Percentiles rank a stretch among this genome's conserved stretches.
phyloP scores from a whole-genome alignment of 208 protist genomes.

The Vickermania spadyakhi region DNA sequence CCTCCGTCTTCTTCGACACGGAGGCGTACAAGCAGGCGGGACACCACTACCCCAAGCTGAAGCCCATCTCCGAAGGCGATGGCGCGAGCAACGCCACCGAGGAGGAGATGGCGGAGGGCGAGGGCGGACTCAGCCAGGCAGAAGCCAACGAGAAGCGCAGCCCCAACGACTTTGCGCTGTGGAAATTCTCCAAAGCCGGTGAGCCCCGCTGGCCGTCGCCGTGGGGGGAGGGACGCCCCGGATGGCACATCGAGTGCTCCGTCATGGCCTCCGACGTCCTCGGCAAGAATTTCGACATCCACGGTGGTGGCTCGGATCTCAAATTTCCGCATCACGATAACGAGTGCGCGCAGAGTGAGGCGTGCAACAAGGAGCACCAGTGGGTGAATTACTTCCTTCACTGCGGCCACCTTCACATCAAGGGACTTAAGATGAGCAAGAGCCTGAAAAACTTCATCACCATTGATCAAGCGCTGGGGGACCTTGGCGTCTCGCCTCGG shows the following conservation, averaged over 20 bases:
- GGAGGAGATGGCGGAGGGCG: conserved; percentile 89
- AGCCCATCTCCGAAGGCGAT: conserved; percentile 26
- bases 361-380: conserved; percentile 68
- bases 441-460: conserved; percentile 99
- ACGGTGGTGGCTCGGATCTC: conserved; percentile 97
- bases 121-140: conserved; percentile 56
- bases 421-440: conserved; percentile 99
- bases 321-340: conserved; percentile 99
- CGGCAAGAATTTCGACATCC: conserved; percentile 94
- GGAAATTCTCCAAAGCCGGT: conserved; percentile 93
- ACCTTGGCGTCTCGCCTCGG: conserved; percentile 55
- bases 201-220: conserved; percentile 94
- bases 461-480: conserved; percentile 84
- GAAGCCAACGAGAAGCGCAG: conserved; percentile 82
- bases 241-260: conserved; percentile 99
- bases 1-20: conserved; percentile 96
- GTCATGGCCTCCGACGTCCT: conserved; percentile 96
- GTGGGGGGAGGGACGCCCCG: conserved; percentile 94
- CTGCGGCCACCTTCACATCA: conserved; percentile 96
- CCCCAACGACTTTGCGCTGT: conserved; percentile 96
- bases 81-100: conserved; percentile 55
- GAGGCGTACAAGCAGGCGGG: conserved; percentile 68
- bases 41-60: conserved; percentile 93
- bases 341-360: conserved; percentile 97
- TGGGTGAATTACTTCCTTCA: conserved; percentile 99